Evolutionary conservation across 108 stramenopile species (phyloP), one percentile per base, ranked within the genome.

Genomic region (Stephanodiscus triporus): DNA sequence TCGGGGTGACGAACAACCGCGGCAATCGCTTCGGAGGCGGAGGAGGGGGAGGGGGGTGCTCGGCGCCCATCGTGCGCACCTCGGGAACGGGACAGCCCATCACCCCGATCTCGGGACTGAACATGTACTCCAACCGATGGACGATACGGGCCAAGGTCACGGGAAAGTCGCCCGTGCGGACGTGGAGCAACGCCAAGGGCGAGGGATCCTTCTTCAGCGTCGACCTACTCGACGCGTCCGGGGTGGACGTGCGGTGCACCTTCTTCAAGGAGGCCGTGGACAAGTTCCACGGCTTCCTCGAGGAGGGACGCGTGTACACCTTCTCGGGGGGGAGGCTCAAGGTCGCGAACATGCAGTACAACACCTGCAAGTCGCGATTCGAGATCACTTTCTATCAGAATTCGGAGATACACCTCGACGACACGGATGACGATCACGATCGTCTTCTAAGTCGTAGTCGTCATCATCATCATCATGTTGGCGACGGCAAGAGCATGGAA

Each of bases 231-330:
- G 98, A 99, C 72, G 76, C 82, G 30, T 65, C 70, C 8, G 97
- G 95, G 4, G 80, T 82, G 50, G 98, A 99, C 82, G 93, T 99
- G 65, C 86, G 91, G 26, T 94, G 85, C 60, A 99, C 98, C 58
- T 90, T 99, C 69, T 99, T 99, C 89, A 97, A 97, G 81, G 97
- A 97, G 62, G 94, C 90, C 9, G 95, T 93, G 32, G 97, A 98
- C 24, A 96, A 94, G 71, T 97, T 91, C 68, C 87, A 92, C 81
- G 53, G 61, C 42, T 50, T 93, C 9, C 74, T 99, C 50, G 85
- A 97, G 85, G 87, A 87, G 53, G 94, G 91, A n/a, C 68, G 82
- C 37, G 95, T 97, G n/a, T 99, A 97, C 70, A 91, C 85, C 59
- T 95, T 98, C 80, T 82, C 85, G 9, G 97, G 95, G 5, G 98